phyloP scores from a whole-genome alignment of 2,329 filamentous ascomycete genomes.

The Rhynchosporium agropyri region DNA sequence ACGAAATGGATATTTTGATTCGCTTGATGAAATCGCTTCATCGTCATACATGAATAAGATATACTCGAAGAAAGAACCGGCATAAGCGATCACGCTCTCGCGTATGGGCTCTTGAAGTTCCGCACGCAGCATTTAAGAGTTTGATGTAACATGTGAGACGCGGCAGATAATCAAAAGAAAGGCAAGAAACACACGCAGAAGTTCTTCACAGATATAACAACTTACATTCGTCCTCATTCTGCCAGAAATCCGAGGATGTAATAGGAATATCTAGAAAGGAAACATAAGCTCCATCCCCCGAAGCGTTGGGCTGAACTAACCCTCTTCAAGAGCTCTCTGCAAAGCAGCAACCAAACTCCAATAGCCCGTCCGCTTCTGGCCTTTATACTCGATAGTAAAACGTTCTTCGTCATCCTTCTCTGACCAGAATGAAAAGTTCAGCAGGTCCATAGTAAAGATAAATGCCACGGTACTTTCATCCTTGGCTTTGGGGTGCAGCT shows the following conservation, averaged over 20 bases:
- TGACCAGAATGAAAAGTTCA: conserved; percentile 99
- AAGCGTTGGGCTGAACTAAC: conserved; percentile 46
- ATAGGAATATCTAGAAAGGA: conserved; percentile 72
- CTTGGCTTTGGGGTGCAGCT: conserved; percentile 83
- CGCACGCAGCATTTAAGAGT: no score
- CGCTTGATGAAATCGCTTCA: not conserved
- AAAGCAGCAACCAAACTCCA: conserved; percentile 89
- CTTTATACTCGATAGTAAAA: conserved; percentile 82
- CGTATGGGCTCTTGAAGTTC: no score
- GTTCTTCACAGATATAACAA: not conserved
- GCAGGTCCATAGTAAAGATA: conserved; percentile 94
- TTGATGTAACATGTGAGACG: no score
- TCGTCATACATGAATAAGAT: not conserved
- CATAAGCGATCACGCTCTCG: not conserved
- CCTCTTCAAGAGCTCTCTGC: conserved; percentile 86
- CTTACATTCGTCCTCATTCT: conserved; percentile 68
- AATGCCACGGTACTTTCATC: conserved; percentile 83
- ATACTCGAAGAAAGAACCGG: not conserved
- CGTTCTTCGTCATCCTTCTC: conserved; percentile 65
- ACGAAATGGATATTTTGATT: not conserved
- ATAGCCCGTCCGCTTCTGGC: conserved; percentile 87
- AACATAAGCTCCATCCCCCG: conserved; percentile 28
- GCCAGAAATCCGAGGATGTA: conserved; percentile 86
- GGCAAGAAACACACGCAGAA: not conserved
- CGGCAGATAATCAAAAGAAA: not conserved